Evolutionary conservation across 305 asterid genomes (phyloP).

Genomic region (Solanum hybrid): DNA sequence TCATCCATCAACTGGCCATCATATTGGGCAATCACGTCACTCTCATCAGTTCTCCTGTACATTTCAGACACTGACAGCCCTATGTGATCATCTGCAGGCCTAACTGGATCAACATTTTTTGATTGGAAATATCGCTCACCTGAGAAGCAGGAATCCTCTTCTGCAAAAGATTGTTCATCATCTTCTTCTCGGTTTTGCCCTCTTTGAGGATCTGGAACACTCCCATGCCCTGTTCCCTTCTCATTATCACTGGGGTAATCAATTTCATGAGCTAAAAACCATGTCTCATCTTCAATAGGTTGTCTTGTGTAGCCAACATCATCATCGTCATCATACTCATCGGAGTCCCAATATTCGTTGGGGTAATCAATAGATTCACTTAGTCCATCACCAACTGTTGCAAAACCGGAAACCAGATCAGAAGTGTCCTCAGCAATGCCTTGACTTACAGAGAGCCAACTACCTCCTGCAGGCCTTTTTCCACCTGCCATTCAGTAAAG

Average conservation of each 20-base stretch:
- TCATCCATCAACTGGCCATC: conserved; percentile 95
- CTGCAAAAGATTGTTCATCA: conserved; percentile 89
- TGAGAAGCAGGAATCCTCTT: conserved; percentile 91
- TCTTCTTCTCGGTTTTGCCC: conserved; percentile 69
- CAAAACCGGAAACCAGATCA: conserved; percentile 96
- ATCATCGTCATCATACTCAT: conserved; percentile 94
- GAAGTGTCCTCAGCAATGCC: conserved; percentile 96
- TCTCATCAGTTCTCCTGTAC: conserved; percentile 40
- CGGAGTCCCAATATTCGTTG: conserved; percentile 96
- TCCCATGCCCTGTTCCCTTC: conserved; percentile 76
- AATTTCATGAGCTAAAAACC: conserved; percentile 97
- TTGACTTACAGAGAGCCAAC: conserved; percentile 95
- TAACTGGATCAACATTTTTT: conserved; percentile 47
- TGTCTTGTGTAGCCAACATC: conserved; percentile 96
- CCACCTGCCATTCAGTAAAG: conserved; percentile 42
- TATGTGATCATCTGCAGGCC: conserved; percentile 46
- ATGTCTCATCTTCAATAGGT: conserved; percentile 94
- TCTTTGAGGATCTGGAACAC: conserved; percentile 65
- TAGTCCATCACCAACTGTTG: conserved; percentile 87
- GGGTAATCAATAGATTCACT: conserved; percentile 86
- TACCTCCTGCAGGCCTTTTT: conserved; percentile 75
- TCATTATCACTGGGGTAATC: conserved; percentile 98
- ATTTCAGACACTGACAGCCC: conserved; percentile 39
- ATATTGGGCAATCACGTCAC: conserved; percentile 55
- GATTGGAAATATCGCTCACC: conserved; percentile 72